Percentiles rank a stretch among this genome's conserved stretches.
These are phyloP conservation scores for Magnolia kwangsiensis DNA, from an alignment of 164 flowering plant genomes.

Conservation along the genomic window DNA sequence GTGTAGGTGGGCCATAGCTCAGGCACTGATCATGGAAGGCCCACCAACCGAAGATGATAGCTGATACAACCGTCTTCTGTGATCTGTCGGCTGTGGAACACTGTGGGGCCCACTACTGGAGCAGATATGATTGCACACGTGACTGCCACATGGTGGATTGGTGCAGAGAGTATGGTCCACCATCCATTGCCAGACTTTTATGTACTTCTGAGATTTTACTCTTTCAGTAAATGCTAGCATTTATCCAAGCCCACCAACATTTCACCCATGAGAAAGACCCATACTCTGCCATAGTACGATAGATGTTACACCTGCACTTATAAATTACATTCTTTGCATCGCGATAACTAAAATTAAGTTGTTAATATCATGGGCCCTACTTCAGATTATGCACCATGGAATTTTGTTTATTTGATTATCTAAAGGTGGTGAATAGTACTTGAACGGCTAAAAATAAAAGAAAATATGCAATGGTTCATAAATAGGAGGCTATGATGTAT, in stretches of 20 bases:
- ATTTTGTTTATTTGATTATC: no score
- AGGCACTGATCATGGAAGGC: not conserved
- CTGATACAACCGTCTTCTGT: not conserved
- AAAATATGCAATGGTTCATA: no score
- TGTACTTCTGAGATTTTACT: not conserved
- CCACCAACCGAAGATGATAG: not conserved
- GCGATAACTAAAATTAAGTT: no score
- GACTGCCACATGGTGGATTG: not conserved
- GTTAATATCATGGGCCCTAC: no score
- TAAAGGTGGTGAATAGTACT: no score
- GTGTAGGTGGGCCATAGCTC: not conserved
- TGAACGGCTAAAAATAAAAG: no score
- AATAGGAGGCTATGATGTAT: no score
- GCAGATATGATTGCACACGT: not conserved
- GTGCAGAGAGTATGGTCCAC: not conserved
- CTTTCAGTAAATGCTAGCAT: not conserved
- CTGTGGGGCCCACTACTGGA: not conserved
- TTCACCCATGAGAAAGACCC: no score
- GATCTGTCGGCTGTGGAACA: not conserved
- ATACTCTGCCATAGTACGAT: no score
- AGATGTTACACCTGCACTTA: no score
- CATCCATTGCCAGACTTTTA: not conserved
- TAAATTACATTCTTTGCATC: no score
- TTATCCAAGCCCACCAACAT: not conserved
- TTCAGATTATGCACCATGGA: no score